Evolutionary conservation across 2,329 filamentous ascomycete species (phyloP).

Genomic region (Beauveria rudraprayagi): DNA sequence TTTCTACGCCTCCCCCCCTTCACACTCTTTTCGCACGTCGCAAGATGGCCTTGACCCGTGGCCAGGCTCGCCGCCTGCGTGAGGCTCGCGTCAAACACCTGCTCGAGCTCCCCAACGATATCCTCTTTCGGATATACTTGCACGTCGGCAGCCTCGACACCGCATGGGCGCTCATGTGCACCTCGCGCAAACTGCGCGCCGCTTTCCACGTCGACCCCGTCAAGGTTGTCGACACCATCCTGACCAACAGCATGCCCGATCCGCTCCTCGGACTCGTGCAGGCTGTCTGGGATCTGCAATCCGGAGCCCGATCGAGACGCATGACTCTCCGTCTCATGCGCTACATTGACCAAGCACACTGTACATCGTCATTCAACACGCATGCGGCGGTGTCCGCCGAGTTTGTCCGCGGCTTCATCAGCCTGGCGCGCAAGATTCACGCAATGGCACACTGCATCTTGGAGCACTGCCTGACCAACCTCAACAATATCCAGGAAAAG

Average conservation of each 20-base stretch:
- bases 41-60: too few relatives aligned
- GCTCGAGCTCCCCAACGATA: background rate
- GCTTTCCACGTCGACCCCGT: background rate
- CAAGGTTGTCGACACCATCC: background rate
- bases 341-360: background rate
- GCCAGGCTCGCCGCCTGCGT: too few relatives aligned
- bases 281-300: background rate
- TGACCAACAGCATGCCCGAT: background rate
- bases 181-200: background rate
- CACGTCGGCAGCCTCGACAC: background rate
- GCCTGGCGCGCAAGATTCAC: background rate
- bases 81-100: background rate
- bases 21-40: too few relatives aligned
- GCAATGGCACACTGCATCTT: background rate
- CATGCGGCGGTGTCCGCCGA: background rate
- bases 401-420: background rate
- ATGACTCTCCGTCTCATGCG: background rate
- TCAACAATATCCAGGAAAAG: background rate
- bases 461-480: background rate
- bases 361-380: background rate
- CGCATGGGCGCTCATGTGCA: background rate
- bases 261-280: background rate
- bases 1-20: too few relatives aligned
- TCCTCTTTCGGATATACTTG: background rate
- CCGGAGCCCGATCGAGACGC: background rate